A percentile compares a stretch with the other conserved stretches of the same genome.
phyloP scores from a whole-genome alignment of 2,329 filamentous ascomycete species.

The Fusarium sp. region DNA sequence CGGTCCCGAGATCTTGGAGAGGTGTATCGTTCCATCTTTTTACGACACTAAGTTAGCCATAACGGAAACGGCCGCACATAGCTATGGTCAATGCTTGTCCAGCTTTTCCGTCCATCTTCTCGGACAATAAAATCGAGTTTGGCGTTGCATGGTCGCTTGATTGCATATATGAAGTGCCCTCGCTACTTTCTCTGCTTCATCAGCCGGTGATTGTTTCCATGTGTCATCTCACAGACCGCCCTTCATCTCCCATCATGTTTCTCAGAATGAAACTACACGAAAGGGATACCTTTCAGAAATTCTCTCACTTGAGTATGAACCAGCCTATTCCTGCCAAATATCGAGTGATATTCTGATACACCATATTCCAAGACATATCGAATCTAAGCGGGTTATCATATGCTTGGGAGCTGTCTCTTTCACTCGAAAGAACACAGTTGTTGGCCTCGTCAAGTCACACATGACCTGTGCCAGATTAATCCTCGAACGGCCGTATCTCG shows the following conservation, averaged over 20 bases:
- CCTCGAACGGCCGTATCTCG: conserved; percentile 5
- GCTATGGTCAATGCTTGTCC: not conserved
- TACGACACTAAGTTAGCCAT: not conserved
- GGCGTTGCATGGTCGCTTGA: conserved; percentile 22
- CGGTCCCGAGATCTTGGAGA: not conserved
- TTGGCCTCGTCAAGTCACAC: not conserved
- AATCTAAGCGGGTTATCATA: not conserved
- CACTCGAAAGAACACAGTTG: not conserved
- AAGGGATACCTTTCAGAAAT: conserved; percentile 11
- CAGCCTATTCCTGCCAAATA: conserved; percentile 19
- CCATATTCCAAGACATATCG: conserved; percentile 8
- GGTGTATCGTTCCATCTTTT: conserved; percentile 4
- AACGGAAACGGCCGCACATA: not conserved
- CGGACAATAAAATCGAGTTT: not conserved
- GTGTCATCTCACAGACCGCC: conserved; percentile 19
- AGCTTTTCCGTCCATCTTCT: not conserved
- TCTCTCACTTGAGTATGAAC: conserved; percentile 9
- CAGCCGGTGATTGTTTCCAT: conserved; percentile 23
- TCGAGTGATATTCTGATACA: not conserved
- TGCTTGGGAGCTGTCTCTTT: not conserved
- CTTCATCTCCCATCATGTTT: conserved; percentile 26
- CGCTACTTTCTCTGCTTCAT: conserved; percentile 16
- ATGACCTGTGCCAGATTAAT: not conserved
- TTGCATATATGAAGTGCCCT: conserved; percentile 8
- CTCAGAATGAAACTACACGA: conserved; percentile 11